phyloP scores from a whole-genome alignment of 2,329 filamentous ascomycete genomes.

The Akanthomyces dipterigenus region DNA sequence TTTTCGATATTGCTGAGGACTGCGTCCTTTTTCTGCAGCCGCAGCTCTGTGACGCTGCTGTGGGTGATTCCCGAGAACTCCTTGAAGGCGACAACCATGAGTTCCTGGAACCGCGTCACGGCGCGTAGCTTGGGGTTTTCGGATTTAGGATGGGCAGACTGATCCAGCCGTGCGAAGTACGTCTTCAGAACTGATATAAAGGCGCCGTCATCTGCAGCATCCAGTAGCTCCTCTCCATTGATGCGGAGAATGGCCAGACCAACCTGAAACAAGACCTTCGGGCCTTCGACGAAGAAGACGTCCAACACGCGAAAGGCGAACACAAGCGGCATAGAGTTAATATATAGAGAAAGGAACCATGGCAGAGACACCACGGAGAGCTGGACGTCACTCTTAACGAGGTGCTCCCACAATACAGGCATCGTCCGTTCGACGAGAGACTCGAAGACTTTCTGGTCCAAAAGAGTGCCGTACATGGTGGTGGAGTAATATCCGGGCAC shows the following conservation, averaged over 20 bases:
- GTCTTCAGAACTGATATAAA: slow-evolving; percentile 95
- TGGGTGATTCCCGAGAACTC: slow-evolving; percentile 96
- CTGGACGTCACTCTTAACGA: slow-evolving; percentile 95
- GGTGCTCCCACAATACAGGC: slow-evolving; percentile 95
- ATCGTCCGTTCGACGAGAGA: slow-evolving; percentile 98
- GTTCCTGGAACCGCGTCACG: slow-evolving; percentile 92
- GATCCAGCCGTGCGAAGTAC: slow-evolving; percentile 88
- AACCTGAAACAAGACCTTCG: slow-evolving; percentile 95
- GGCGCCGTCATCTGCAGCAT: slow-evolving; percentile 87
- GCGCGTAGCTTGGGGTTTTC: slow-evolving; percentile 91
- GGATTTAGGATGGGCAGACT: slow-evolving; percentile 91
- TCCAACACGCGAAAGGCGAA: slow-evolving; percentile 96
- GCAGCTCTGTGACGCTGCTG: slow-evolving; percentile 79
- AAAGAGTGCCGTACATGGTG: slow-evolving; percentile 96
- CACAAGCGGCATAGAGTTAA: slow-evolving; percentile 98
- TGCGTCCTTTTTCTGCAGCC: slow-evolving; percentile 86
- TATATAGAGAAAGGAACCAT: slow-evolving; percentile 96
- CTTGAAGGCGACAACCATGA: slow-evolving; percentile 99
- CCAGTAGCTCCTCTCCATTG: slow-evolving; percentile 91
- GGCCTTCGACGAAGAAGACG: slow-evolving; percentile 96
- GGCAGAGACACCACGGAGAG: slow-evolving; percentile 94
- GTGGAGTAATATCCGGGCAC: slow-evolving; percentile 96
- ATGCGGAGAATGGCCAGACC: slow-evolving; percentile 94
- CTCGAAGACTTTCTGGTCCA: slow-evolving; percentile 97
- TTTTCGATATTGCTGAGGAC: slow-evolving; percentile 95